Base-by-base conservation (phyloP, 1,284 basidiomycete species). In the Mycena sp. region DNA sequence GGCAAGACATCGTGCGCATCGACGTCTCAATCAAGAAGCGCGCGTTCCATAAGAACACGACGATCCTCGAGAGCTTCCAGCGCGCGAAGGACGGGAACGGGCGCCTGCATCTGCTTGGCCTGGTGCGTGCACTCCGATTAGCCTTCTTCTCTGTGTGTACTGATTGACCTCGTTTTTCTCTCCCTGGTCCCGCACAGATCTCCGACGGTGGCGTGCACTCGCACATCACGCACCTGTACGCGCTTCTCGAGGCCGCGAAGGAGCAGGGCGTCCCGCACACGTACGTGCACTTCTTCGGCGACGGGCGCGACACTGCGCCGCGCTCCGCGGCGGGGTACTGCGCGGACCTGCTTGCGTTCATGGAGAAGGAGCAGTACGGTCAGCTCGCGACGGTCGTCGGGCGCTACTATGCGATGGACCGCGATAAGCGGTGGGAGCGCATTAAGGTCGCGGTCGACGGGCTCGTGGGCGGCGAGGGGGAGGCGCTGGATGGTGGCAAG, bases 161-260 rank as follows among this genome's bases (percentile, higher is more conserved):
- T 21, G 7, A 19, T 32, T 46, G 45, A 21, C 44, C 40, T 30
- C 14, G 21, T 21, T 21, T 19, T 43, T 23, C 21, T 17, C 19
- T 58, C 49, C n/a, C 12, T 4, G 7, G 4, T 14, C 26, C 28
- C 46, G 7, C 41, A 4, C 59, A 93, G 91, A 81, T 93, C 56
- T 96, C 94, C 11, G 94, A 96, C 70, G 94, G 94, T 43, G 94
- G 94, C 71, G 94, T 96, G n/a, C 95, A 96, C 80, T 96, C 94
- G 0, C 94, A 96, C 77, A 96, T 94, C 72, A 84, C 75, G 60
- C 95, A 96, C 76, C 85, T 96, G 28, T 92, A 90, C 70, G 94
- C 94, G 2, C 85, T 96, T n/a, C 85, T 96, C 67, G 92, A 35
- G 32, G 14, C 32, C 32, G 32, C 32, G 32, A 35, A 35, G 32